Conservation (phyloP, 805 yeast species). For the Scheffersomyces lignosus region DNA sequence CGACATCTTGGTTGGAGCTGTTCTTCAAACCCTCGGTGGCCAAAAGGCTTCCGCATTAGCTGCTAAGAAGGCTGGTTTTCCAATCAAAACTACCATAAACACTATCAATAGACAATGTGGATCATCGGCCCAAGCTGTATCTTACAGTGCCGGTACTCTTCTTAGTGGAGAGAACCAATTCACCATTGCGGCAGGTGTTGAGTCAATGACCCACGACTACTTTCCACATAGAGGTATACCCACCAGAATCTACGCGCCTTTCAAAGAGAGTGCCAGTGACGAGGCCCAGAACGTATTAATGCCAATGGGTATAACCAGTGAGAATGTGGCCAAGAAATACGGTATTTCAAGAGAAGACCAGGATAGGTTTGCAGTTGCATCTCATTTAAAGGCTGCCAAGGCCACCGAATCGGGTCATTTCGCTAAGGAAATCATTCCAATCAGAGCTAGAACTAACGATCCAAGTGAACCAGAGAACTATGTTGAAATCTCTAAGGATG, state of each 20-base stretch:
- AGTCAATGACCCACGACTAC: slow-evolving; percentile 42
- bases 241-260: slow-evolving; percentile 22
- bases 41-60: slow-evolving; percentile 39
- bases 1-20: slow-evolving; percentile 38
- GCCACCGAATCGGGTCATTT: slow-evolving; percentile 25
- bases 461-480: slow-evolving; percentile 4
- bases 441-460: slow-evolving; percentile 12
- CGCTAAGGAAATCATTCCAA: slow-evolving; percentile 19
- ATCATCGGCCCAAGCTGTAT: slow-evolving; percentile 39
- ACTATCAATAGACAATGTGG: slow-evolving; percentile 41
- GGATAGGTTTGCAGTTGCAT: slow-evolving; percentile 24
- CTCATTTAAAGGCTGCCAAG: slow-evolving; percentile 22
- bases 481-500: slow-evolving; percentile 21
- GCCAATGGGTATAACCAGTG: slow-evolving; percentile 33
- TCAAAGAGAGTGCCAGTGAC: slow-evolving; percentile 12
- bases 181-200: slow-evolving; percentile 44
- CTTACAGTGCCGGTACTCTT: slow-evolving; percentile 31
- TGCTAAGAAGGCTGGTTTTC: slow-evolving; percentile 33
- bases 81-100: slow-evolving; percentile 31
- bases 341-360: slow-evolving; percentile 24
- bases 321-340: slow-evolving; percentile 23
- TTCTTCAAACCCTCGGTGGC: slow-evolving; percentile 37
- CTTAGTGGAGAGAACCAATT: slow-evolving; percentile 27
- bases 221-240: slow-evolving; percentile 42
- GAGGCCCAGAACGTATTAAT: slow-evolving; percentile 29